Evolutionary conservation across 106 monocot species (phyloP).

Genomic region (Apostasia shenzhenica): DNA sequence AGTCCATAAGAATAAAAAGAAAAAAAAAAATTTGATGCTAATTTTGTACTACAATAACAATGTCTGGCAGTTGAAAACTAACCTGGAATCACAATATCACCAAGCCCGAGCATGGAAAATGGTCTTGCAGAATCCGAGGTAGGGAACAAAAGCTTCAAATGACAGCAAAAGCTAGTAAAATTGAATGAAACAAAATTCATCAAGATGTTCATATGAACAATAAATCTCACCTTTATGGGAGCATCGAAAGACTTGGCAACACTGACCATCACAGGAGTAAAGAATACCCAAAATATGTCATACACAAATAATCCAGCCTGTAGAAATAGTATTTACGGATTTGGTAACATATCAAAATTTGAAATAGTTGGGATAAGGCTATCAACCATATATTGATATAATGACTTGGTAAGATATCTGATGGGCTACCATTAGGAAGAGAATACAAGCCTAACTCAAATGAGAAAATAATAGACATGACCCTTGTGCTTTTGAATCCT

Average conservation of each 20-base stretch:
- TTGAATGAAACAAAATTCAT: background rate
- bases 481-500: too few species aligned
- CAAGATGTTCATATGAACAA: background rate
- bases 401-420: too few species aligned
- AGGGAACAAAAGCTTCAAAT: slow-evolving; percentile 81
- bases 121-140: slow-evolving; percentile 70
- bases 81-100: slow-evolving; percentile 99
- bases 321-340: background rate
- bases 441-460: too few species aligned
- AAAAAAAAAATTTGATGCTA: too few species aligned
- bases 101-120: slow-evolving; percentile 98
- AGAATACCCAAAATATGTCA: slow-evolving; percentile 83
- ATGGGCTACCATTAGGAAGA: too few species aligned
- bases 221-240: slow-evolving; percentile 79
- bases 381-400: too few species aligned
- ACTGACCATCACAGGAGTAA: slow-evolving; percentile 86
- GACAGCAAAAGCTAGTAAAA: background rate
- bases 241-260: slow-evolving; percentile 91
- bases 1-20: too few species aligned
- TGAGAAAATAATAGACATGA: too few species aligned
- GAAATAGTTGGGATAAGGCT: too few species aligned
- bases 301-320: slow-evolving; percentile 81
- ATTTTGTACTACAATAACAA: too few species aligned
- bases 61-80: background rate
- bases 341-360: too few species aligned